These are phyloP conservation scores for Penicillium sumatraense DNA, from an alignment of 2,329 filamentous ascomycete species.

Conservation along the genomic window DNA sequence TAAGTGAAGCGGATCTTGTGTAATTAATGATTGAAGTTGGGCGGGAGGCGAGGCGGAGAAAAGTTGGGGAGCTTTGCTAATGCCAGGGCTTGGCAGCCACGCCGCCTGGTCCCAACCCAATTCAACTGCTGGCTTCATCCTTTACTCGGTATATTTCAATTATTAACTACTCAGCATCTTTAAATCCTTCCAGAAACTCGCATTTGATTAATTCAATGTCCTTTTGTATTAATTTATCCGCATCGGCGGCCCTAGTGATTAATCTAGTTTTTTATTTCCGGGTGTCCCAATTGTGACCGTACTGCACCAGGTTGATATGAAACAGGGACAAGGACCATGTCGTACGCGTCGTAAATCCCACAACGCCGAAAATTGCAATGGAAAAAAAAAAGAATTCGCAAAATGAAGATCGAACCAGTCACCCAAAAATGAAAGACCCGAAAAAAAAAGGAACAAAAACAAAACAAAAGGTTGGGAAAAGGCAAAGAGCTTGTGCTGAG, in stretches of 20 bases:
- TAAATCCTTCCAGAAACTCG: background rate
- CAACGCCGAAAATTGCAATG: conserved; percentile 31
- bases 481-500: background rate
- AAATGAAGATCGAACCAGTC: conserved; percentile 13
- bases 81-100: conserved; percentile 4
- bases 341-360: conserved; percentile 35
- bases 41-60: background rate
- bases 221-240: conserved; percentile 28
- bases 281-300: conserved; percentile 22
- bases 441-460: background rate
- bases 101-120: too few species aligned
- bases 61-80: background rate
- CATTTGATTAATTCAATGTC: conserved; percentile 11
- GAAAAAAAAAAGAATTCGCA: background rate
- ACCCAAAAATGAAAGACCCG: conserved; percentile 2
- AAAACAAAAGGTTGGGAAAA: background rate
- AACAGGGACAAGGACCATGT: conserved; percentile 29
- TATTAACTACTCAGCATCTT: background rate
- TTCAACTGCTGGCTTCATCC: background rate
- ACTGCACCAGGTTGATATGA: conserved; percentile 22
- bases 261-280: conserved; percentile 33
- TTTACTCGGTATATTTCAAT: too few species aligned
- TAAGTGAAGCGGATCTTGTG: background rate
- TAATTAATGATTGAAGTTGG: background rate
- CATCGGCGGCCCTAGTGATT: conserved; percentile 25